Evolutionary conservation across 768 basidiomycete species (phyloP).

Genomic region (Lentinula edodes): DNA sequence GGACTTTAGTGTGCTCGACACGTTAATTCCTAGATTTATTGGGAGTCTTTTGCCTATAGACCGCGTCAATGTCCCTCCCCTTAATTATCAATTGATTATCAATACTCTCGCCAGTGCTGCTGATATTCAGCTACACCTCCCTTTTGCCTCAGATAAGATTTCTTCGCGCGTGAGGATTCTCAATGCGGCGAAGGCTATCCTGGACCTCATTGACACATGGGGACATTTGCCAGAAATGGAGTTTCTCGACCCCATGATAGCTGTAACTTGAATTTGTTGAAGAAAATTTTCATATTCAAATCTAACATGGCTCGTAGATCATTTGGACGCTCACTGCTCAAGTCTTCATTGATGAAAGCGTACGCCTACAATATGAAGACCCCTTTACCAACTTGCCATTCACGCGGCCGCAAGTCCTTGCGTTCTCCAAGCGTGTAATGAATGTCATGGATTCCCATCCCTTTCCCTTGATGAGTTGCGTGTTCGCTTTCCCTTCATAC

Average conservation of each 20-base stretch:
- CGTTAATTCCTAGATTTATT: slow-evolving; percentile 21
- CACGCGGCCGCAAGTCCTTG: not conserved
- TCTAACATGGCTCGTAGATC: not conserved
- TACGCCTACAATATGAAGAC: not conserved
- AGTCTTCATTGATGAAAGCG: not conserved
- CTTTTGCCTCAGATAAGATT: slow-evolving; percentile 11
- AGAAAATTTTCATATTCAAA: not conserved
- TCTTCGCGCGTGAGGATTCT: slow-evolving; percentile 9
- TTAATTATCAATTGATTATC: slow-evolving; percentile 21
- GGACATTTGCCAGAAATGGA: slow-evolving; percentile 5
- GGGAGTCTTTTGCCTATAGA: slow-evolving; percentile 12
- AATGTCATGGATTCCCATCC: not conserved
- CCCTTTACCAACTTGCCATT: not conserved
- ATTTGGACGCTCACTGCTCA: not conserved
- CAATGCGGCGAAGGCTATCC: slow-evolving; percentile 9
- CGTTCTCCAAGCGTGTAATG: not conserved
- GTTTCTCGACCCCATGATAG: slow-evolving; percentile 15
- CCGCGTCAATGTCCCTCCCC: slow-evolving; percentile 10
- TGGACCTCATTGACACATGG: slow-evolving; percentile 7
- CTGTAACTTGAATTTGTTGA: not conserved
- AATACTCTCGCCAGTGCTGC: slow-evolving; percentile 29
- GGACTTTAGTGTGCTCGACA: slow-evolving; percentile 18
- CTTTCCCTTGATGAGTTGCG: slow-evolving; percentile 4
- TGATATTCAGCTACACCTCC: slow-evolving; percentile 23
- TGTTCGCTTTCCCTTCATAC: not conserved